Percentiles rank a stretch among this genome's conserved stretches.
These are phyloP conservation scores for Euphorbia pulcherrima DNA, from an alignment of 345 rosid genomes.

Conservation along the genomic window DNA sequence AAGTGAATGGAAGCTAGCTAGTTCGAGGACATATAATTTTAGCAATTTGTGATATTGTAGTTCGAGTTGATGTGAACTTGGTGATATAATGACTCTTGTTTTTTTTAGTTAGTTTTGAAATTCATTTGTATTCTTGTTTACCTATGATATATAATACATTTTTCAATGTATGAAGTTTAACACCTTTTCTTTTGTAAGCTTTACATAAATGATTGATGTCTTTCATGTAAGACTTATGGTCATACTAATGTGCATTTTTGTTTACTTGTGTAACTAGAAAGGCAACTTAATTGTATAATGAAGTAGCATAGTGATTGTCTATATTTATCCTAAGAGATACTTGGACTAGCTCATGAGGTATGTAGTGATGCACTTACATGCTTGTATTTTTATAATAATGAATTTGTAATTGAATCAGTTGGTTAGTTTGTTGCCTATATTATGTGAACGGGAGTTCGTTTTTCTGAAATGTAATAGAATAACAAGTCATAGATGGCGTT, in stretches of 20 bases:
- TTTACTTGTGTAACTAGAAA: conserved; percentile 78
- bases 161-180: not conserved
- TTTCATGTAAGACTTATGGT: conserved; percentile 1
- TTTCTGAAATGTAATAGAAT: conserved; percentile 6
- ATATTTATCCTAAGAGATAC: conserved; percentile 79
- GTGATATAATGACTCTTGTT: too few relatives aligned
- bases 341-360: conserved; percentile 93
- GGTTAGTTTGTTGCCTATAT: not conserved
- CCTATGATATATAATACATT: not conserved
- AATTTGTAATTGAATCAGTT: not conserved
- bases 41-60: too few relatives aligned
- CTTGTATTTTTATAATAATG: not conserved
- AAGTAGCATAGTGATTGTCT: conserved; percentile 92
- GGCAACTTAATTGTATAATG: conserved; percentile 82
- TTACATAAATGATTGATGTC: too few relatives aligned
- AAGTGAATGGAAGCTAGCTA: conserved; percentile 38
- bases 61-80: not conserved
- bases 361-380: conserved; percentile 12
- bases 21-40: not conserved
- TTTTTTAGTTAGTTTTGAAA: too few relatives aligned
- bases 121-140: too few relatives aligned
- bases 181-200: not conserved
- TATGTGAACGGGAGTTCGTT: not conserved
- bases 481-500: conserved; percentile 81
- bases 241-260: conserved; percentile 15